Evolutionary conservation across 2,329 filamentous ascomycete genomes (phyloP).

Genomic region (Cytospora paraplurivora): DNA sequence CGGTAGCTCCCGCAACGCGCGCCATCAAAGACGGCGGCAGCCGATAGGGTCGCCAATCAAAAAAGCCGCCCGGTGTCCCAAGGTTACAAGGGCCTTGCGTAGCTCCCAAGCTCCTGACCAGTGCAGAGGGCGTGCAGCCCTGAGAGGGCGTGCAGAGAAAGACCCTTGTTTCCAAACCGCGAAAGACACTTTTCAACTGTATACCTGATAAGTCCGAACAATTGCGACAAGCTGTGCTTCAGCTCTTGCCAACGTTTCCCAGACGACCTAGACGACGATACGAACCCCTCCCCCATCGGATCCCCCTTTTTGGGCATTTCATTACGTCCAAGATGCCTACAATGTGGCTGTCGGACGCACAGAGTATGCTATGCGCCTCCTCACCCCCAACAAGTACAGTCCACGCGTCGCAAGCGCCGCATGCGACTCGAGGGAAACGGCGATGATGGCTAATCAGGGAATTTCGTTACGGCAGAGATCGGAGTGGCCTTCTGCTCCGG

Average conservation of each 20-base stretch:
- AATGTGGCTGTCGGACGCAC: constrained; percentile 95
- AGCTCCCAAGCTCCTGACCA: constrained; percentile 15
- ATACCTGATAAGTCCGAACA: neutral
- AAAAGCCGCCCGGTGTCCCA: neutral
- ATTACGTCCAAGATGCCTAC: constrained; percentile 65
- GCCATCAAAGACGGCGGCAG: neutral
- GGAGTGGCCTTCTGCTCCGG: constrained; percentile 97
- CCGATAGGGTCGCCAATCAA: neutral
- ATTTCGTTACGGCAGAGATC: constrained; percentile 66
- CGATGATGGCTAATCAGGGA: constrained; percentile 37
- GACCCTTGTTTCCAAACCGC: constrained; percentile 26
- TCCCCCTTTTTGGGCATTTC: neutral
- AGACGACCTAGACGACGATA: neutral
- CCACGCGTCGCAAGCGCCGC: constrained; percentile 3
- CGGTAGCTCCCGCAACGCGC: neutral
- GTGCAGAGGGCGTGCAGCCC: constrained; percentile 1
- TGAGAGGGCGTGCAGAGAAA: no score
- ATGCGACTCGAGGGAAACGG: constrained; percentile 2
- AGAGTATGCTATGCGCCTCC: constrained; percentile 66
- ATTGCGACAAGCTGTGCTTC: constrained; percentile 1
- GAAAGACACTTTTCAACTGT: constrained; percentile 26
- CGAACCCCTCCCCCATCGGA: neutral
- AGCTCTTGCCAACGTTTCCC: neutral
- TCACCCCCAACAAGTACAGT: constrained; percentile 14
- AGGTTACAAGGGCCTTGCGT: neutral